Evolutionary conservation across 345 rosid genomes (phyloP).

Genomic region (Kandelia obovata): DNA sequence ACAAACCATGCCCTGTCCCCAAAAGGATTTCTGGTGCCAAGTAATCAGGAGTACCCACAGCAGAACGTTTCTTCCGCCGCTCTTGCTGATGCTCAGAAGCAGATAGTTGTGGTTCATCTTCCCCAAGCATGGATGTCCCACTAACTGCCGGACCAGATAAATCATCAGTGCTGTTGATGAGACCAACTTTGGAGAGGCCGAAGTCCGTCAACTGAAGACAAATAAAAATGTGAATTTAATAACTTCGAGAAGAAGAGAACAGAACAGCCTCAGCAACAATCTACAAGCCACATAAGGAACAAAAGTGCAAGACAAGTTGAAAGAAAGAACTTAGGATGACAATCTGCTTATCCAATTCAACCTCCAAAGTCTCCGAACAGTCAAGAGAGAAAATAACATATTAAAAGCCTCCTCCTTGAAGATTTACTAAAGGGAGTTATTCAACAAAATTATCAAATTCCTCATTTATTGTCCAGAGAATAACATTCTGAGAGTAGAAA

Average conservation of each 20-base stretch:
- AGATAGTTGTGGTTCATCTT: slow-evolving; percentile 62
- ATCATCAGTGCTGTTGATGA: slow-evolving; percentile 98
- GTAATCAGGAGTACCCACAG: slow-evolving; percentile 99
- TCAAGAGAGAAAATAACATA: no score
- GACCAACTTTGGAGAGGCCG: slow-evolving; percentile 94
- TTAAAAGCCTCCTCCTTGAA: no score
- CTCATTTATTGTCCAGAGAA: no score
- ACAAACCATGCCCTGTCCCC: slow-evolving; percentile 99
- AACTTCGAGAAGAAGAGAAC: neutral
- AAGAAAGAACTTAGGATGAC: no score
- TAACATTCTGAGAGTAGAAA: no score
- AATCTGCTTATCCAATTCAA: no score
- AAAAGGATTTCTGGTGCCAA: slow-evolving; percentile 99
- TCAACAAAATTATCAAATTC: no score
- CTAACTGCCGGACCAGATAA: slow-evolving; percentile 85
- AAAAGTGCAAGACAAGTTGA: no score
- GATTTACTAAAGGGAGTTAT: no score
- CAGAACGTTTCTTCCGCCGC: slow-evolving; percentile 91
- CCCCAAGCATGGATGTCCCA: slow-evolving; percentile 81
- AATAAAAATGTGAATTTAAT: slow-evolving; percentile 14
- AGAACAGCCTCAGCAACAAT: neutral
- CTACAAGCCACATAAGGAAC: neutral
- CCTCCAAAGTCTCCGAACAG: no score
- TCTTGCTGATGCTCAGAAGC: slow-evolving; percentile 62
- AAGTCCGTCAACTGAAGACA: slow-evolving; percentile 71